Conservation (phyloP, 2,329 filamentous ascomycete genomes). For the Colletotrichum echinochloae region DNA sequence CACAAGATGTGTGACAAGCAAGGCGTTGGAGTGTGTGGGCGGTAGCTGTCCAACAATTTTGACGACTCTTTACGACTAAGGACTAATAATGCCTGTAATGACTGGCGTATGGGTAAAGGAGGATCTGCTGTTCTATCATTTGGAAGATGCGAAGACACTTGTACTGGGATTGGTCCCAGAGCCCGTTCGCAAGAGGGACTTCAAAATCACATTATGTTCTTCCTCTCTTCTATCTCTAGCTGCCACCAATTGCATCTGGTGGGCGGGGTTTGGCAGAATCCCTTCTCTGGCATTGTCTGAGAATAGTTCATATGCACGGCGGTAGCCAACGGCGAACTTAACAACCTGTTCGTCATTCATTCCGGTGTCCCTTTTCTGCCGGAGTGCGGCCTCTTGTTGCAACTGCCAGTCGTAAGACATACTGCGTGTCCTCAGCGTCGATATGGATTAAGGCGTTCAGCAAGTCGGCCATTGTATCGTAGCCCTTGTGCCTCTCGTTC, state of each 20-base stretch:
- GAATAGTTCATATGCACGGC: conserved; percentile 79
- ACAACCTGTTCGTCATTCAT: conserved; percentile 87
- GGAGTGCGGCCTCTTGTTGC: conserved; percentile 81
- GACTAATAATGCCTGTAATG: conserved; percentile 22
- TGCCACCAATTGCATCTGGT: conserved; percentile 73
- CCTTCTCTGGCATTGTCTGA: conserved; percentile 69
- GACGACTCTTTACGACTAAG: conserved; percentile 39
- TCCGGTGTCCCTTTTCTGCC: conserved; percentile 74
- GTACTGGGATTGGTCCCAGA: background rate
- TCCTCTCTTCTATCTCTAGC: conserved; percentile 70
- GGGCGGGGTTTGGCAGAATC: conserved; percentile 62
- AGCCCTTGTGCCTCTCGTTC: conserved; percentile 60
- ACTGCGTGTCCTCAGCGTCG: conserved; percentile 77
- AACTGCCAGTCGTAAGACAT: conserved; percentile 89
- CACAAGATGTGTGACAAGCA: background rate
- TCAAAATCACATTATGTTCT: conserved; percentile 63
- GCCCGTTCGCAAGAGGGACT: background rate
- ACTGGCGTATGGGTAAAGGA: background rate
- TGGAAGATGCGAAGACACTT: background rate
- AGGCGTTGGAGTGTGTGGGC: conserved; percentile 16
- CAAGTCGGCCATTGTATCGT: conserved; percentile 62
- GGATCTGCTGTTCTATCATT: background rate
- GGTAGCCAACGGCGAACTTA: conserved; percentile 77
- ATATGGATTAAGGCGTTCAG: conserved; percentile 69
- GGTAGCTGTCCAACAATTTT: conserved; percentile 29